Evolutionary conservation across 495 filamentous ascomycete species (phyloP).

Genomic region (Tuber calosporum): DNA sequence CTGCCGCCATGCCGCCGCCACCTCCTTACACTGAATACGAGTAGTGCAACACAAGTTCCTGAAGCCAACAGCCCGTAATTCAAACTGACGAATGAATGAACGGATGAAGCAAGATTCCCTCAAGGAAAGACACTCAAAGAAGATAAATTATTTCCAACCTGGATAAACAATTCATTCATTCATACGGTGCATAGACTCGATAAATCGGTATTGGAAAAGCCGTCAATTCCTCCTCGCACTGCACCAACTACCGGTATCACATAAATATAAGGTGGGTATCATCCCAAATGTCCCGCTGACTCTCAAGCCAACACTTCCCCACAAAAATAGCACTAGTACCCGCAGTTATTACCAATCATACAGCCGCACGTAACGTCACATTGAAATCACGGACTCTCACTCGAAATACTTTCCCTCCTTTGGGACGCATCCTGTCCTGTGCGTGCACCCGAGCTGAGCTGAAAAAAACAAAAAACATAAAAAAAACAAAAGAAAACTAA

Average conservation of each 20-base stretch:
- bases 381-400: background rate
- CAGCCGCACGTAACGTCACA: slow-evolving; percentile 4
- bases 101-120: too few relatives aligned
- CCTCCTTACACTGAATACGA: background rate
- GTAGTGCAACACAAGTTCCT: too few relatives aligned
- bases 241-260: background rate
- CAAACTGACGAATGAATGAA: background rate
- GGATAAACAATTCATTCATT: background rate
- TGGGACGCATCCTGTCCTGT: background rate
- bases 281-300: background rate
- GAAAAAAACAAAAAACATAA: background rate
- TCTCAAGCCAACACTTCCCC: background rate
- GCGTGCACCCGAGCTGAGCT: background rate
- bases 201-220: background rate
- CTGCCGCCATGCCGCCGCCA: background rate
- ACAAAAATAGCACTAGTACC: background rate
- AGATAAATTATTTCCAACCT: background rate
- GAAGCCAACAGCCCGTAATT: background rate
- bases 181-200: background rate
- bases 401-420: background rate
- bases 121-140: background rate
- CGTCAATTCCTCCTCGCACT: background rate
- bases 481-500: background rate
- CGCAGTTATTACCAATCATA: background rate
- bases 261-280: background rate